phyloP scores from a whole-genome alignment of 1,139 yeast genomes.

The Hanseniaspora uvarum region DNA sequence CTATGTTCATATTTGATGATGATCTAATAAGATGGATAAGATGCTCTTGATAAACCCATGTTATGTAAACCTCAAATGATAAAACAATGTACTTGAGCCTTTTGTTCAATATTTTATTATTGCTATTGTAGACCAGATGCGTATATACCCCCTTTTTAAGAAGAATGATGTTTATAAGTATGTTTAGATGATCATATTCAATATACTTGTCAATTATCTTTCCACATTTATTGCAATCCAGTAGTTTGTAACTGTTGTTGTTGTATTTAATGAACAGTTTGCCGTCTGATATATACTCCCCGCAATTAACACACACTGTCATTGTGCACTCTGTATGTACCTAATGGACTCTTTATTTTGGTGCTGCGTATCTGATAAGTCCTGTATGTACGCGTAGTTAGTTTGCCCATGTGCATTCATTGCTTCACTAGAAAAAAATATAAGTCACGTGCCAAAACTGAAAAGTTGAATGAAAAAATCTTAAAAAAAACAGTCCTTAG shows the following conservation, averaged over 20 bases:
- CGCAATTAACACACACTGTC: conserved; percentile 78
- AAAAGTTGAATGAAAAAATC: too few relatives aligned
- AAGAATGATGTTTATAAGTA: conserved; percentile 72
- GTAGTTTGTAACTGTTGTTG: conserved; percentile 66
- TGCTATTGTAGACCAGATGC: conserved; percentile 66
- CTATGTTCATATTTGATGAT: neutral
- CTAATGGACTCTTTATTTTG: too few relatives aligned
- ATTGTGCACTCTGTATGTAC: too few relatives aligned
- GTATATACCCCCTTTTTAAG: conserved; percentile 83
- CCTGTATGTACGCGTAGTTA: neutral
- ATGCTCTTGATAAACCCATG: conserved; percentile 83
- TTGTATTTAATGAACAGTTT: conserved; percentile 64
- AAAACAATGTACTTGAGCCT: conserved; percentile 49
- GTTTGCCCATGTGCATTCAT: neutral
- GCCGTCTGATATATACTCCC: conserved; percentile 42
- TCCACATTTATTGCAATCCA: conserved; percentile 66
- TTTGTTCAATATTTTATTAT: conserved; percentile 18
- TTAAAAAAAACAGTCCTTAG: too few relatives aligned
- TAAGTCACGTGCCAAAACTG: neutral
- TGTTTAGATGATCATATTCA: conserved; percentile 74
- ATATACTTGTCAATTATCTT: conserved; percentile 80
- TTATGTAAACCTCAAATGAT: conserved; percentile 80
- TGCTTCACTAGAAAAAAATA: too few relatives aligned
- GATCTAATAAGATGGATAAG: neutral
- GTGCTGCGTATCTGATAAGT: neutral